phyloP scores from a whole-genome alignment of 768 basidiomycete species.

The Auricularia auricula-judae region DNA sequence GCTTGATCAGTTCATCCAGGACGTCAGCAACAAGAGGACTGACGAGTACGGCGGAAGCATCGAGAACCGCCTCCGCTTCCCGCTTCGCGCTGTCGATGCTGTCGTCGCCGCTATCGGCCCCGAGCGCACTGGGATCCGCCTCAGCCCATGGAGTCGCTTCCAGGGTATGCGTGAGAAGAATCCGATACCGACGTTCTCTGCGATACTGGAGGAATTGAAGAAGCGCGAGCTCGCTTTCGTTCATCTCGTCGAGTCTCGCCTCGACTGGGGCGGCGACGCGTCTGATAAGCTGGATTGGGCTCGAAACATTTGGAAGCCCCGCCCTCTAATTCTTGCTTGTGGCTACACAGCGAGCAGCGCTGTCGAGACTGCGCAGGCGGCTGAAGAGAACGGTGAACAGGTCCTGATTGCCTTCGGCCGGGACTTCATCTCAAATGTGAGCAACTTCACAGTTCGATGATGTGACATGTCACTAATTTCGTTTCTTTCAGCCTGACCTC shows the following conservation, averaged over 20 bases:
- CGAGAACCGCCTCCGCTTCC: conserved; percentile 34
- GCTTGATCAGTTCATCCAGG: conserved; percentile 28
- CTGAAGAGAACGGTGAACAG: not conserved
- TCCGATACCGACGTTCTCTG: conserved; percentile 11
- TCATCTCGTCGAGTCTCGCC: conserved; percentile 13
- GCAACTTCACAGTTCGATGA: not conserved
- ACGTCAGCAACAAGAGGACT: conserved; percentile 26
- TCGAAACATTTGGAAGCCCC: not conserved
- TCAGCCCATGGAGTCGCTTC: conserved; percentile 15
- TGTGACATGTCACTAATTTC: not conserved
- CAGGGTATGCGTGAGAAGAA: conserved; percentile 3
- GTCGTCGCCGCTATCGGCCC: conserved; percentile 25
- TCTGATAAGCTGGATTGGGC: not conserved
- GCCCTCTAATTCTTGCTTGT: conserved; percentile 3
- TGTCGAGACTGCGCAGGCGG: not conserved
- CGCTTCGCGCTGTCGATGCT: conserved; percentile 27
- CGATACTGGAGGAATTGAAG: conserved; percentile 10
- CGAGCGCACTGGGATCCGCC: conserved; percentile 23
- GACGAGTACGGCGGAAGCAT: conserved; percentile 36
- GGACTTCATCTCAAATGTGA: conserved; percentile 6
- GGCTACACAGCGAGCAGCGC: conserved; percentile 1
- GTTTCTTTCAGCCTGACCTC: not conserved
- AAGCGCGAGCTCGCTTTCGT: conserved; percentile 20
- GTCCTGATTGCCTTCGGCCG: conserved; percentile 5
- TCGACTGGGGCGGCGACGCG: not conserved